Percentiles rank a stretch among this genome's conserved stretches.
Evolutionary conservation across 225 moss, liverwort and hornwort genomes (phyloP).

Genomic region (Physcomitrium patens): DNA sequence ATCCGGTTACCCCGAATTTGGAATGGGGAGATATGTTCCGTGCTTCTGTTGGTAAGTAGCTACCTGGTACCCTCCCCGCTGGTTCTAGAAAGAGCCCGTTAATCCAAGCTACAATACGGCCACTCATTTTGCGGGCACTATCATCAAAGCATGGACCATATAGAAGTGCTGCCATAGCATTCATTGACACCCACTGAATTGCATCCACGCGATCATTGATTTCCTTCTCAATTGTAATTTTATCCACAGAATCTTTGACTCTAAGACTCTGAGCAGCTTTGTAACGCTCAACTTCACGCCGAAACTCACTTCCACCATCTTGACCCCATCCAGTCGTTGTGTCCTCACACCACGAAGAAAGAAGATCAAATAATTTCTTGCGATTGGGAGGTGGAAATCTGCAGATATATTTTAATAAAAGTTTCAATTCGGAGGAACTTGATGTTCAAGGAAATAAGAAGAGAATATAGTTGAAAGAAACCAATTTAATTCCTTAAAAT

Average conservation of each 20-base stretch:
- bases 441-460: constrained; percentile 12
- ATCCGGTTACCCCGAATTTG: constrained; percentile 89
- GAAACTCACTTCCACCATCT: constrained; percentile 91
- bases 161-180: constrained; percentile 99
- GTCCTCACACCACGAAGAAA: constrained; percentile 99
- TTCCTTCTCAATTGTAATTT: constrained; percentile 86
- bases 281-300: constrained; percentile 94
- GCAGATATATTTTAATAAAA: constrained; percentile 14
- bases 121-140: constrained; percentile 98
- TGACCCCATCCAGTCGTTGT: constrained; percentile 82
- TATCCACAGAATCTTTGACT: constrained; percentile 93
- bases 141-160: constrained; percentile 99
- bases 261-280: constrained; percentile 81
- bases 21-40: constrained; percentile 96
- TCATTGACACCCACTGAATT: constrained; percentile 99
- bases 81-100: constrained; percentile 97
- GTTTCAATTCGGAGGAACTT: constrained; percentile 19
- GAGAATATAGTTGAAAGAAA: background rate
- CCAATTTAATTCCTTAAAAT: too few relatives aligned
- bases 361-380: constrained; percentile 91
- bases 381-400: constrained; percentile 83
- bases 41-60: constrained; percentile 91
- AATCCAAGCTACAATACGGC: constrained; percentile 96
- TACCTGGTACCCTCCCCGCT: constrained; percentile 75
- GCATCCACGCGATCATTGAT: constrained; percentile 97